Evolutionary conservation across 768 basidiomycete species (phyloP), one percentile per base, ranked within the genome.

Genomic region (Trametes maxima): DNA sequence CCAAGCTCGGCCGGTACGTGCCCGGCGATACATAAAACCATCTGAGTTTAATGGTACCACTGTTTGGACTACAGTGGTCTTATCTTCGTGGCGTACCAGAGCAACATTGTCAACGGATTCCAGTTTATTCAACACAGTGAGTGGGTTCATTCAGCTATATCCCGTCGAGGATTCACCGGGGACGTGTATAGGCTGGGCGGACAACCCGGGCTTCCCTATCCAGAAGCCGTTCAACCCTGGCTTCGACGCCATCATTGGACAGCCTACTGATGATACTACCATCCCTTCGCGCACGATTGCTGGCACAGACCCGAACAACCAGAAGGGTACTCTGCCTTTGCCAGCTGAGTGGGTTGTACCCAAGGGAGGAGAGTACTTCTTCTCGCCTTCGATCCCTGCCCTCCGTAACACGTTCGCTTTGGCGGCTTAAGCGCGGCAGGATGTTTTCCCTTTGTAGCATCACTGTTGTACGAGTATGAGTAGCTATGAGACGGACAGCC

Each of bases 201-300:
- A 71, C 66, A 67, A 67, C 73, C 76, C 78, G 6, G 70, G 71
- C 12, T 57, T 68, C 71, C 74, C 68, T 42, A 68, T 58, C 52
- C 58, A 59, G 42, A 69, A 59, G 19, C 36, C 51, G 6, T 11
- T 52, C 21, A 14, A 22, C 25, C 71, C 67, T 13, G 82, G 84
- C 6, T 72, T 82, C 59, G 83, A 84, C 63, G 79, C 82, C 35
- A 73, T 82, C 50, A 79, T 81, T 52, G 81, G 81, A 4, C 71
- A 70, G 51, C 49, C 46, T 3, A 10, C 33, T 1, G 50, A 54
- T 21, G n/a, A 40, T n/a, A 17, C 62, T 12, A 33, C 28, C 8
- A 33, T 33, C 8, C 28, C 28, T 33, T 33, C 57, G 14, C 69
- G 69, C 37, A 59, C 64, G 13, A 36, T 70, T 6, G 24, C 48